phyloP scores from a whole-genome alignment of 2,329 filamentous ascomycete genomes.

The Scleromitrula shiraiana region DNA sequence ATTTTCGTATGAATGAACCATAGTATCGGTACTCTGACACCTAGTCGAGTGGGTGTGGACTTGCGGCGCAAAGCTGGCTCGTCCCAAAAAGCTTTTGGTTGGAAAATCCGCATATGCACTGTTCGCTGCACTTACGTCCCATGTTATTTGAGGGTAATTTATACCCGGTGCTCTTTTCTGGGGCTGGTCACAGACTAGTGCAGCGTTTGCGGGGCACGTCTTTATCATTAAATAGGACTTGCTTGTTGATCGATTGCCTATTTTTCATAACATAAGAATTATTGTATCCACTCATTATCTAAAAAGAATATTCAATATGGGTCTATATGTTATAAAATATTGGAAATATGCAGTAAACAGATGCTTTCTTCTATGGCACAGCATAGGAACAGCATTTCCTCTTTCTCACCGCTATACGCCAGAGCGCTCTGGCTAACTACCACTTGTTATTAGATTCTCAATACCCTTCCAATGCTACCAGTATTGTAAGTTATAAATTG shows the following conservation, averaged over 20 bases:
- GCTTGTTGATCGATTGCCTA: background rate
- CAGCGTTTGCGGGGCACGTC: conserved; percentile 4
- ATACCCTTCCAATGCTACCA: too few relatives aligned
- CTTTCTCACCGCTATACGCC: background rate
- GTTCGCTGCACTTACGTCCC: conserved; percentile 2
- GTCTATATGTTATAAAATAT: background rate
- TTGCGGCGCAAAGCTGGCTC: background rate
- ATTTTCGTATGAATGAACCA: conserved; percentile 1
- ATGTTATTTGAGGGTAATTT: background rate
- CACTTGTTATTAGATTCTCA: background rate
- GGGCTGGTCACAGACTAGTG: background rate
- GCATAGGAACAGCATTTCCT: background rate
- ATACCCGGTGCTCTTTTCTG: background rate
- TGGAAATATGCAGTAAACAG: background rate
- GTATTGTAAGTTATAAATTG: too few relatives aligned
- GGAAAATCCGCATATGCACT: conserved; percentile 1
- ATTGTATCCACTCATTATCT: conserved; percentile 2
- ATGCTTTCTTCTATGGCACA: background rate
- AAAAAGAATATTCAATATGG: background rate
- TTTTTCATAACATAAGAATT: background rate
- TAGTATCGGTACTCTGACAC: background rate
- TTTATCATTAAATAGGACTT: background rate
- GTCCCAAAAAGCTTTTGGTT: background rate
- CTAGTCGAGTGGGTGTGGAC: conserved; percentile 1
- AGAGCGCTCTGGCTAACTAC: background rate